Conservation (phyloP, 768 basidiomycete genomes). For the Glaciozyma martinii region DNA sequence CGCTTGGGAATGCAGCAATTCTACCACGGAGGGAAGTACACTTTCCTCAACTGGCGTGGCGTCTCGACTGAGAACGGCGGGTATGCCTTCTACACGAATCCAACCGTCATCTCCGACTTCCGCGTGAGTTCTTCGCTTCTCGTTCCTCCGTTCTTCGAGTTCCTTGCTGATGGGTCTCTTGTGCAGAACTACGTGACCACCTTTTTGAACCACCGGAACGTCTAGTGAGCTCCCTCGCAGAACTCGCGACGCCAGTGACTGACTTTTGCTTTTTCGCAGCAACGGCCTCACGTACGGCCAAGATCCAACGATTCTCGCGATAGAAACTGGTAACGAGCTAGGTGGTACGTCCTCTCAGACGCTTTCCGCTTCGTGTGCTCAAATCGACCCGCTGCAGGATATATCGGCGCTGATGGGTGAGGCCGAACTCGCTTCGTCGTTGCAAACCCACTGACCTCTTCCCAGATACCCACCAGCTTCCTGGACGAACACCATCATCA, state of each 20-base stretch:
- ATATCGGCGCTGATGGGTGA: conserved; percentile 21
- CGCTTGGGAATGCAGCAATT: no score
- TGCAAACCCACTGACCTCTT: no score
- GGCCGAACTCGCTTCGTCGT: no score
- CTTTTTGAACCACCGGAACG: conserved; percentile 24
- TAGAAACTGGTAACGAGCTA: conserved; percentile 35
- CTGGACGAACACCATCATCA: conserved; percentile 3
- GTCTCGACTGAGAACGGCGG: conserved; percentile 15
- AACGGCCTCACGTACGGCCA: conserved; percentile 20
- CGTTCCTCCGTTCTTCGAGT: conserved; percentile 11
- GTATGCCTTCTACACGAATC: conserved; percentile 12
- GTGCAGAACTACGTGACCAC: conserved; percentile 25
- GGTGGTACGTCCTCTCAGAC: conserved; percentile 10
- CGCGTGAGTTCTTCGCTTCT: no score
- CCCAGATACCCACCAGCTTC: conserved; percentile 4
- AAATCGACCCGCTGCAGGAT: not conserved
- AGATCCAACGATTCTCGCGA: conserved; percentile 34
- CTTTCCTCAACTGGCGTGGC: conserved; percentile 22
- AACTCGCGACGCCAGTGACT: no score
- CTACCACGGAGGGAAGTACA: conserved; percentile 24
- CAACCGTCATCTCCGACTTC: no score
- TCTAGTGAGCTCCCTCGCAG: conserved; percentile 1
- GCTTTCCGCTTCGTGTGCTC: not conserved
- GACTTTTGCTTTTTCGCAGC: not conserved
- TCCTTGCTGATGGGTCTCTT: not conserved